A percentile compares a stretch with the other conserved stretches of the same genome.
Evolutionary conservation across 352 stramenopile genomes (phyloP).

Genomic region (Phytophthora nicotianae): DNA sequence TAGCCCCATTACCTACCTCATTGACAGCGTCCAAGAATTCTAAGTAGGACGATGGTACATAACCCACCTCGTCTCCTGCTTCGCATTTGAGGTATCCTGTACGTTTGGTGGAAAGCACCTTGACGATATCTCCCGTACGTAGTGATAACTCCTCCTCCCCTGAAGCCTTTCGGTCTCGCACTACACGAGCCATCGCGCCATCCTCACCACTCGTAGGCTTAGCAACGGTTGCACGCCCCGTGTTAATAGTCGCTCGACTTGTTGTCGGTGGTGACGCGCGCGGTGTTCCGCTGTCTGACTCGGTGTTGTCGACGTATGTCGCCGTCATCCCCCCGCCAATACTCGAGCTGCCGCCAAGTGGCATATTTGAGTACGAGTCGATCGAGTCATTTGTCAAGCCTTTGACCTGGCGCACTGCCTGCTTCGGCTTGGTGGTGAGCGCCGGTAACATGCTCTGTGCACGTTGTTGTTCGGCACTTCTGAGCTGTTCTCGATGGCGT

Average conservation of each 20-base stretch:
- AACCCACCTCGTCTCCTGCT: conserved; percentile 68
- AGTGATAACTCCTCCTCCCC: conserved; percentile 79
- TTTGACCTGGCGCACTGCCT: conserved; percentile 79
- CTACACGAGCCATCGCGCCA: conserved; percentile 50
- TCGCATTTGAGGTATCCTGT: conserved; percentile 87
- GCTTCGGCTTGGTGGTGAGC: conserved; percentile 84
- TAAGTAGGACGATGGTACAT: conserved; percentile 84
- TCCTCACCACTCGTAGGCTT: conserved; percentile 28
- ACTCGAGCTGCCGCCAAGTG: conserved; percentile 27
- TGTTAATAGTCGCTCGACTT: conserved; percentile 26
- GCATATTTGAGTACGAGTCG: conserved; percentile 80
- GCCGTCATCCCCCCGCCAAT: conserved; percentile 21
- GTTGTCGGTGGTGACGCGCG: conserved; percentile 29
- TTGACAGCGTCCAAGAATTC: conserved; percentile 68
- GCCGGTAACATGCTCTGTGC: conserved; percentile 65
- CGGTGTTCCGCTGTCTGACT: conserved; percentile 28
- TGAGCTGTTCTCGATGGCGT: conserved; percentile 5
- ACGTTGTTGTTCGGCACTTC: neutral
- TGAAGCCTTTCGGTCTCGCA: conserved; percentile 77
- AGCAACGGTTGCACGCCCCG: conserved; percentile 13
- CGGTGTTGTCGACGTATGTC: conserved; percentile 68
- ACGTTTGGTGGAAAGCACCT: conserved; percentile 77
- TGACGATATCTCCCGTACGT: conserved; percentile 65
- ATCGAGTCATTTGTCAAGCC: conserved; percentile 88
- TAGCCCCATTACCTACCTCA: conserved; percentile 15